Conservation (phyloP, 306 rosid species). For the Prunus salicina region DNA sequence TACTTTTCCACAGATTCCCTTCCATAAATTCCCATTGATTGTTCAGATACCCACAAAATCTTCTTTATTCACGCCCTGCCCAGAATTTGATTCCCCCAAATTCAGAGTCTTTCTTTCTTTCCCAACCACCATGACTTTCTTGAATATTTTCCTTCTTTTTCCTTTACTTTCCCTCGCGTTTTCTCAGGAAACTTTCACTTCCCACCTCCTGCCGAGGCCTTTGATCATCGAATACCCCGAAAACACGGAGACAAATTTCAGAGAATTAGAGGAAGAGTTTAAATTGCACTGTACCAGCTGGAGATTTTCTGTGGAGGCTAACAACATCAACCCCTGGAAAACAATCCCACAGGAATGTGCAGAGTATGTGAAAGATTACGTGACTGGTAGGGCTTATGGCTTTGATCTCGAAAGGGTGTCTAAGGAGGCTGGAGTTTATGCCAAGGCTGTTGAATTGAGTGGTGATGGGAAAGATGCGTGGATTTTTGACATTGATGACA, state of each 20-base stretch:
- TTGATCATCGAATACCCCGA: constrained; percentile 50
- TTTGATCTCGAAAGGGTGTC: constrained; percentile 58
- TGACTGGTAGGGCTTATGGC: constrained; percentile 48
- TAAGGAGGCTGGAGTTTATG: constrained; percentile 56
- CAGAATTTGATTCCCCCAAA: not conserved
- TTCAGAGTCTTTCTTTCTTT: not conserved
- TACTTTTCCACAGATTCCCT: not conserved
- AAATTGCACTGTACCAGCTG: constrained; percentile 56
- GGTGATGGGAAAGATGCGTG: constrained; percentile 78
- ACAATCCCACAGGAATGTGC: constrained; percentile 57
- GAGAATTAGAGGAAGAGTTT: constrained; percentile 37
- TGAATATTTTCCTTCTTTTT: constrained; percentile 26
- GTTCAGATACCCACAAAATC: not conserved
- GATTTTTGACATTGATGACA: constrained; percentile 90
- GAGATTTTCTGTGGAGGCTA: constrained; percentile 83
- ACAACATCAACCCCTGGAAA: constrained; percentile 69
- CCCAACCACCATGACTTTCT: constrained; percentile 24
- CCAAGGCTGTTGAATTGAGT: constrained; percentile 39
- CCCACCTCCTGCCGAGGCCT: constrained; percentile 53
- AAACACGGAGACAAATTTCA: constrained; percentile 15
- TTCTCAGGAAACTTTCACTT: constrained; percentile 33
- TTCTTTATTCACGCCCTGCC: not conserved
- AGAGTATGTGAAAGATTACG: constrained; percentile 61
- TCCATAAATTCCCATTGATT: not conserved
- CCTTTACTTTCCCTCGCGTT: constrained; percentile 37